Evolutionary conservation across 768 basidiomycete genomes (phyloP), one percentile per base, ranked within the genome.

Genomic region (Lactifluus volemus): DNA sequence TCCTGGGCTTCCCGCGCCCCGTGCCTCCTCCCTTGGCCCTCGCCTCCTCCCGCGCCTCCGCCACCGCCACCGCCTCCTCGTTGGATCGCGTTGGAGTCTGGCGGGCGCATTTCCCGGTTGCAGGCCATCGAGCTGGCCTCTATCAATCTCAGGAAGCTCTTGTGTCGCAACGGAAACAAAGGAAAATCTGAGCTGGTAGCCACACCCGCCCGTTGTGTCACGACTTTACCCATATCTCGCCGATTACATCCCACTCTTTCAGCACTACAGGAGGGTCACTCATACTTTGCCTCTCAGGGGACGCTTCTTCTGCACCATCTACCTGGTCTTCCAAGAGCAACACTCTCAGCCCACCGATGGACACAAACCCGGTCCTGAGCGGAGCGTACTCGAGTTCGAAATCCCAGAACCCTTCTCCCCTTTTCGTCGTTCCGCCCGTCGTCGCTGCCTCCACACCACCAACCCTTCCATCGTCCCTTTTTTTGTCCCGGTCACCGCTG

Each of bases 181-280:
- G 69, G 64, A 55, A 69, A 74, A n/a, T 70, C 71, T 32, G 73
- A 76, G 55, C 73, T 75, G 38, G 69, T 79, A 4, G 77, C 76
- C 1, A 67, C 67, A 8, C 19, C 19, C 19, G 21, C 19, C 11
- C 21, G 45, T 47, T 11, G 44, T 47, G 4, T 61, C 59, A 61
- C 12, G 63, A 59, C 44, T 51, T 51, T 32, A 89, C 81, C 86
- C 85, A 88, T 36, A 88, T 71, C 71, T 92, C 90, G 10, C 78
- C 82, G 48, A 92, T 73, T 7, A 85, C 77, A 63, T 84, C 85
- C 77, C 87, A 84, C 72, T 89, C 88, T 67, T 82, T 85, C 68
- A 91, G 70, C 34, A 74, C 78, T 56, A 76, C 76, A n/a, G 53
- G 58, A 60, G 68, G 38, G 38, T 7, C 34, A 64, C 49, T 21